phyloP scores from a whole-genome alignment of 2,329 filamentous ascomycete species.

The Curvularia eragrostidis region DNA sequence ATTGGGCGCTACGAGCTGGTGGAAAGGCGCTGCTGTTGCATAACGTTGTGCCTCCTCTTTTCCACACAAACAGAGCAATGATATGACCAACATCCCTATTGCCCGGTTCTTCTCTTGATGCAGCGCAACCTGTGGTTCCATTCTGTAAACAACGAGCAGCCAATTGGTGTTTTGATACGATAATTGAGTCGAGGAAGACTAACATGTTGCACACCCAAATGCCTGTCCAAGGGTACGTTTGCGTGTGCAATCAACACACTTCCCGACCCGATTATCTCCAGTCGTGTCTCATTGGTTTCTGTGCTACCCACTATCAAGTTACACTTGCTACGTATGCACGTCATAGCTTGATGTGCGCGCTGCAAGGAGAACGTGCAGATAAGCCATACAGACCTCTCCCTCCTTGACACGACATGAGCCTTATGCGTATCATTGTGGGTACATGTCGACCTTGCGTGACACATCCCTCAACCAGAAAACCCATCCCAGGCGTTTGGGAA shows the following conservation, averaged over 20 bases:
- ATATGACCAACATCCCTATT: conserved; percentile 2
- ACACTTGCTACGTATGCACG: conserved; percentile 1
- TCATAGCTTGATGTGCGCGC: conserved; percentile 9
- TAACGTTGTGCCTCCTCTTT: conserved; percentile 22
- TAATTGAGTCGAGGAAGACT: conserved; percentile 1
- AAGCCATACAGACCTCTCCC: not conserved
- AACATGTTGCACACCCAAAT: conserved; percentile 1
- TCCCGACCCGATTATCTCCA: not conserved
- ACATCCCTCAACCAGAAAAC: not conserved
- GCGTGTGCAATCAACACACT: not conserved
- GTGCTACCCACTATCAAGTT: not conserved
- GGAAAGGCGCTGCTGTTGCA: conserved; percentile 48
- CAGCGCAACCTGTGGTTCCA: conserved; percentile 6
- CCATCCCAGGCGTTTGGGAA: conserved; percentile 2
- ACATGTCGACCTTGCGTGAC: not conserved
- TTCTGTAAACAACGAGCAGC: not conserved
- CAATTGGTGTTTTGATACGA: not conserved
- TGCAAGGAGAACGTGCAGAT: not conserved
- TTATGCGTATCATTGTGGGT: conserved; percentile 1
- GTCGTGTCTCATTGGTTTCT: not conserved
- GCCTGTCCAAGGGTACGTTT: not conserved
- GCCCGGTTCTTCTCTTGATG: conserved; percentile 3
- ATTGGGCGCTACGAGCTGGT: conserved; percentile 65
- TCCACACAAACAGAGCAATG: conserved; percentile 4
- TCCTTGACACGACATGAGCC: not conserved